These are phyloP conservation scores for Vigna angularis DNA, from an alignment of 306 rosid species.

Conservation along the genomic window DNA sequence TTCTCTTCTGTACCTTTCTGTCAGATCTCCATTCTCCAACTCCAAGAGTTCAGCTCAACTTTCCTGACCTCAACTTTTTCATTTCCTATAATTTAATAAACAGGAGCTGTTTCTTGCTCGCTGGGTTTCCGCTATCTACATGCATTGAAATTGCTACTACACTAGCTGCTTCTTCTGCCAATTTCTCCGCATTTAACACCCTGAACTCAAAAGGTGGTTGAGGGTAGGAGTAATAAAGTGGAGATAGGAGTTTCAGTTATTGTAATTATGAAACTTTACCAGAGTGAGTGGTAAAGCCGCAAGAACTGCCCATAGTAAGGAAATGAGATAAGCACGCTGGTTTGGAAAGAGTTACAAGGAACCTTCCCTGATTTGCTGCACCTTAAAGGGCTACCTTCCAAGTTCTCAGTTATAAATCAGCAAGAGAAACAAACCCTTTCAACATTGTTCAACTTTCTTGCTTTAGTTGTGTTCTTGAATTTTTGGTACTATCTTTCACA, in stretches of 20 bases:
- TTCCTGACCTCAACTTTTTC: neutral
- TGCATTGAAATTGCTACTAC: conserved; percentile 12
- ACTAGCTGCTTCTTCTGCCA: conserved; percentile 11
- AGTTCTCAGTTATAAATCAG: conserved; percentile 13
- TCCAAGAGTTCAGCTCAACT: conserved; percentile 17
- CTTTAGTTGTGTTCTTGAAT: neutral
- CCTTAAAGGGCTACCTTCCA: conserved; percentile 32
- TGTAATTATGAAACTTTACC: conserved; percentile 29
- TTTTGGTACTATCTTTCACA: conserved; percentile 16
- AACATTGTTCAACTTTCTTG: conserved; percentile 16
- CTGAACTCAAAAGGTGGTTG: neutral
- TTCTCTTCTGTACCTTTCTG: conserved; percentile 26
- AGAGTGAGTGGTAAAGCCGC: conserved; percentile 23
- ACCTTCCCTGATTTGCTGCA: conserved; percentile 43
- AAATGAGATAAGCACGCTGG: conserved; percentile 39
- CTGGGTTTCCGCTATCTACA: conserved; percentile 21
- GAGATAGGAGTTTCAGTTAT: neutral
- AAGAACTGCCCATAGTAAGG: conserved; percentile 29
- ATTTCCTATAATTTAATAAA: neutral
- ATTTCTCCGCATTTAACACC: conserved; percentile 22
- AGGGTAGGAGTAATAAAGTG: neutral
- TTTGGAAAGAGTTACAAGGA: conserved; percentile 42
- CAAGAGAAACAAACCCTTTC: neutral
- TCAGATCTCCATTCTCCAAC: conserved; percentile 44
- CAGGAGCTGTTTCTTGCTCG: conserved; percentile 37